Evolutionary conservation across 805 yeast species (phyloP).

Genomic region (Cephaloascus albidus): DNA sequence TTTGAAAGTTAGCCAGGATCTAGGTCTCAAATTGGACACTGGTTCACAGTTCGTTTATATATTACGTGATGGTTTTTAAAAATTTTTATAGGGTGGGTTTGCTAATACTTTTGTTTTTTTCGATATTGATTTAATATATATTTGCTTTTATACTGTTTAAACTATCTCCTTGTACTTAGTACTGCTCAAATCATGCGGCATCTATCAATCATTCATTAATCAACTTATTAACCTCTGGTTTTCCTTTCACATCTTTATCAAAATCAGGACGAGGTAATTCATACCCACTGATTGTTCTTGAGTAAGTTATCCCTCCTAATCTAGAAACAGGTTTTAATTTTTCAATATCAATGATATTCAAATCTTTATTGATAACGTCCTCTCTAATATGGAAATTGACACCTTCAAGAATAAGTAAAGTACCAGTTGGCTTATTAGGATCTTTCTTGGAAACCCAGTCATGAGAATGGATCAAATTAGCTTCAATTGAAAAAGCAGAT

Average conservation of each 20-base stretch:
- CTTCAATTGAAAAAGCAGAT: constrained; percentile 51
- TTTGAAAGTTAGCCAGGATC: no score
- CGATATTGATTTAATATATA: no score
- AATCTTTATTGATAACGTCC: constrained; percentile 35
- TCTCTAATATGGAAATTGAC: constrained; percentile 48
- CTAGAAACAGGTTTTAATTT: constrained; percentile 47
- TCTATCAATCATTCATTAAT: no score
- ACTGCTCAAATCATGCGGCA: no score
- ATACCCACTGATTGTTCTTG: constrained; percentile 32
- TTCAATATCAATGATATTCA: constrained; percentile 27
- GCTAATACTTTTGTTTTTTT: no score
- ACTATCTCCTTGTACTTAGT: no score
- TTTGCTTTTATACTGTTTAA: no score
- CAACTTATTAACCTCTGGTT: background rate
- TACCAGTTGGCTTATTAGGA: constrained; percentile 24
- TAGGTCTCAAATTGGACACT: no score
- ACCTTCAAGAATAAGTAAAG: constrained; percentile 41
- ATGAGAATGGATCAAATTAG: constrained; percentile 33
- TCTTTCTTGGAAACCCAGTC: constrained; percentile 32
- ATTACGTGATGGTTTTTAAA: no score
- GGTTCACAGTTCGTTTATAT: no score
- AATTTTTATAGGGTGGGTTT: no score
- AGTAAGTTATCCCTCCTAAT: constrained; percentile 42
- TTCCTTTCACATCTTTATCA: constrained; percentile 5
- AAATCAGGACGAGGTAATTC: constrained; percentile 37